A percentile compares a stretch with the other conserved stretches of the same genome.
Evolutionary conservation across 75 land plant genomes (phyloP).

Genomic region (Ceratopteris richardii): DNA sequence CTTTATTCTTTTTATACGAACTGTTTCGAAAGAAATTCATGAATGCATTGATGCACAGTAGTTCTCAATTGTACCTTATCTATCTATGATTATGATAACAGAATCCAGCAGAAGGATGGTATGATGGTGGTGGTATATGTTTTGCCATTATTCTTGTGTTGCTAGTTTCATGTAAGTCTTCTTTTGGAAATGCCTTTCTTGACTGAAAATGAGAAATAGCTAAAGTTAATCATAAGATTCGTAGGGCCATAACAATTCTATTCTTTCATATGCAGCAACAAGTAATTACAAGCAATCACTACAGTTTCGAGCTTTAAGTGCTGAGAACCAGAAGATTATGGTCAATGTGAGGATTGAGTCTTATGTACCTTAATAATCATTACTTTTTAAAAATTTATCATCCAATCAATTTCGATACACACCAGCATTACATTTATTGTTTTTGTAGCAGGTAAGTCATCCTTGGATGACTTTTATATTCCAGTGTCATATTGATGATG

Average conservation of each 20-base stretch:
- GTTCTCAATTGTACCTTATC: too few relatives aligned
- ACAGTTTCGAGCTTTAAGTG: constrained; percentile 24
- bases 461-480: too few relatives aligned
- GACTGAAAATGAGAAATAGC: neutral
- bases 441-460: too few relatives aligned
- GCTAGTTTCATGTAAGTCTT: constrained; percentile 17
- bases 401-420: neutral
- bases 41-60: too few relatives aligned
- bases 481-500: too few relatives aligned
- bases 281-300: constrained; percentile 27
- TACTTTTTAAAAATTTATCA: neutral
- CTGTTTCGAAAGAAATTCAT: too few relatives aligned
- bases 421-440: neutral
- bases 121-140: constrained; percentile 29
- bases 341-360: constrained; percentile 6
- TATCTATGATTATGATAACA: neutral
- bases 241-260: too few relatives aligned
- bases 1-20: too few relatives aligned
- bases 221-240: too few relatives aligned
- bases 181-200: neutral
- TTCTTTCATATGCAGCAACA: constrained; percentile 9
- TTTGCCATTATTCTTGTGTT: constrained; percentile 24
- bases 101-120: constrained; percentile 25
- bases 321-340: constrained; percentile 27
- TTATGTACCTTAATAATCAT: neutral